Evolutionary conservation across 2,329 filamentous ascomycete species (phyloP).

Genomic region (Canariomyces notabilis): DNA sequence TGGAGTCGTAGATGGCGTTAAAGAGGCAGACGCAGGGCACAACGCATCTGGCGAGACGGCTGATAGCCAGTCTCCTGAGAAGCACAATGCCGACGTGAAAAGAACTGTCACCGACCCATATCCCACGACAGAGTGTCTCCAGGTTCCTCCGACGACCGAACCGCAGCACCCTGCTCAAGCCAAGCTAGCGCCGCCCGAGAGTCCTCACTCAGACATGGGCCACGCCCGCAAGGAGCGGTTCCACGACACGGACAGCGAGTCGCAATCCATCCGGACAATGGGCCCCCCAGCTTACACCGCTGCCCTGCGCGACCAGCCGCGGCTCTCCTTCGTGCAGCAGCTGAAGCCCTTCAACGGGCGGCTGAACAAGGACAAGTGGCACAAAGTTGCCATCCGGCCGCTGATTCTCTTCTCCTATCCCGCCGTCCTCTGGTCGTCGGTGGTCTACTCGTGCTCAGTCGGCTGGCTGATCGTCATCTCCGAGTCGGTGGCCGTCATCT

Average conservation of each 20-base stretch:
- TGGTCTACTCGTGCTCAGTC: constrained; percentile 80
- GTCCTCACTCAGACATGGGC: constrained; percentile 21
- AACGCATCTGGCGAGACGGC: background rate
- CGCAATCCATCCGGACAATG: constrained; percentile 35
- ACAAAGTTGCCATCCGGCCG: constrained; percentile 70
- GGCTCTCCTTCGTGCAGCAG: constrained; percentile 67
- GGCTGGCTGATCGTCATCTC: constrained; percentile 96
- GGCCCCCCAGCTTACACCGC: constrained; percentile 60
- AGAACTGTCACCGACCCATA: background rate
- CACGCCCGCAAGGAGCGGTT: constrained; percentile 10
- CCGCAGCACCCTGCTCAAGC: background rate
- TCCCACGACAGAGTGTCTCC: background rate
- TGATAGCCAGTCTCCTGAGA: background rate
- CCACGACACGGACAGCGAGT: constrained; percentile 38
- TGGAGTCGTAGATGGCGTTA: constrained; percentile 7
- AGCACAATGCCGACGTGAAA: background rate
- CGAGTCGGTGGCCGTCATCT: constrained; percentile 78
- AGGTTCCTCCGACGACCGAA: background rate
- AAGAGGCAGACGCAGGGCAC: constrained; percentile 7
- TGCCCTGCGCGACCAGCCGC: constrained; percentile 59
- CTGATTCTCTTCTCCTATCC: constrained; percentile 87
- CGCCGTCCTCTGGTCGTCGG: constrained; percentile 79
- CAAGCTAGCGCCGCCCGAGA: background rate
- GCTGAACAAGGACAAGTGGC: constrained; percentile 72
- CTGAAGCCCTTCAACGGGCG: constrained; percentile 75